Conservation (phyloP, 1,284 basidiomycete species). For the Malassezia psittaci region DNA sequence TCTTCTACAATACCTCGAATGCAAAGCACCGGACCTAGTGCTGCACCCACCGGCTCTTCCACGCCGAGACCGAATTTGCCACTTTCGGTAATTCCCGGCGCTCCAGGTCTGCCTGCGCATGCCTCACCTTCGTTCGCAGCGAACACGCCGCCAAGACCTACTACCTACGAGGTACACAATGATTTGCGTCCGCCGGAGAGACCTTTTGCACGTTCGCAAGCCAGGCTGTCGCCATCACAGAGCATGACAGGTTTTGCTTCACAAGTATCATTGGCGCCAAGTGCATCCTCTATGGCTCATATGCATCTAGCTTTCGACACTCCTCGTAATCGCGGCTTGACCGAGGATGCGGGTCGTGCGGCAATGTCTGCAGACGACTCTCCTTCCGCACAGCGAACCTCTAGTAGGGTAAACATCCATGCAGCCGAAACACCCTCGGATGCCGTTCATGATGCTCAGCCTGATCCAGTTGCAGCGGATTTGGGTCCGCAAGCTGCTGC, state of each 20-base stretch:
- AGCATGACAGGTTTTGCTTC: constrained; percentile 20
- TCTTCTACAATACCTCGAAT: neutral
- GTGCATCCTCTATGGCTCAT: constrained; percentile 48
- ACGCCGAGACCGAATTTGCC: constrained; percentile 17
- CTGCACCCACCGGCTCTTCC: neutral
- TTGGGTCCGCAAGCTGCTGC: neutral
- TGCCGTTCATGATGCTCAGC: neutral
- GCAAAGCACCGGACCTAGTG: neutral
- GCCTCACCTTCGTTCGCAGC: neutral
- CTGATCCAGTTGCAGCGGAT: neutral
- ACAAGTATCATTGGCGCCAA: constrained; percentile 45
- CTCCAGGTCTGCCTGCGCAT: neutral
- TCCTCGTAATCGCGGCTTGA: neutral
- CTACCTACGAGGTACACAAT: constrained; percentile 16
- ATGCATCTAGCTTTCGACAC: constrained; percentile 48
- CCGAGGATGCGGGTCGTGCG: neutral
- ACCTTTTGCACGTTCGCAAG: constrained; percentile 21
- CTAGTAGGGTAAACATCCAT: neutral
- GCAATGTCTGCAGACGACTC: neutral
- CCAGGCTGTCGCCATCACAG: neutral
- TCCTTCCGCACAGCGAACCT: neutral
- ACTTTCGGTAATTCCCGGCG: constrained; percentile 5
- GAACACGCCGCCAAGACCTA: constrained; percentile 10
- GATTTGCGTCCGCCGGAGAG: constrained; percentile 32
- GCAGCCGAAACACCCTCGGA: neutral